Evolutionary conservation across 192 early-diverging fungal genomes (phyloP).

Genomic region (Gonapodya prolifera): DNA sequence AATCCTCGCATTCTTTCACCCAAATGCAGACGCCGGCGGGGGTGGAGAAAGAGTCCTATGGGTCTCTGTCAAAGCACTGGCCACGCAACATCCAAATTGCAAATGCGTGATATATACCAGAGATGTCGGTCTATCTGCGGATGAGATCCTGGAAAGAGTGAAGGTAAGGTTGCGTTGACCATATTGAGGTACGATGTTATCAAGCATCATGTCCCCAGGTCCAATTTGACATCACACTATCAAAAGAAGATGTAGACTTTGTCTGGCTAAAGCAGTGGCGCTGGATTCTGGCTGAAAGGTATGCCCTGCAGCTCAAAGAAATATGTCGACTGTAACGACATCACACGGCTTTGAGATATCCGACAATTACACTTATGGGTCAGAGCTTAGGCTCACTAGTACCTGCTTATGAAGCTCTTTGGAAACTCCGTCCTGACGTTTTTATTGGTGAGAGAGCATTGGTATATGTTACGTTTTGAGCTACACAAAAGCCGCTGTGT

Average conservation of each 20-base stretch:
- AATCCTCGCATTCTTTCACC: conserved; percentile 5
- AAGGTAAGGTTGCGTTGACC: conserved; percentile 22
- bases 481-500: neutral
- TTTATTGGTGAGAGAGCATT: conserved; percentile 47
- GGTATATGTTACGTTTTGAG: neutral
- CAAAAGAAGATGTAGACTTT: conserved; percentile 40
- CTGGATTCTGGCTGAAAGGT: conserved; percentile 60
- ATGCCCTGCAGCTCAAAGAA: conserved; percentile 1
- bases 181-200: neutral
- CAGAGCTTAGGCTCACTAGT: conserved; percentile 76
- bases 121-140: conserved; percentile 33
- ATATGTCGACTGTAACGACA: neutral
- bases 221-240: conserved; percentile 61
- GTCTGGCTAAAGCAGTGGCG: conserved; percentile 46
- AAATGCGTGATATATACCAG: conserved; percentile 74
- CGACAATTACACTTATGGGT: conserved; percentile 65
- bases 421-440: conserved; percentile 55
- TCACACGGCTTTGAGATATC: conserved; percentile 34
- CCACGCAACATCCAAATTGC: conserved; percentile 50
- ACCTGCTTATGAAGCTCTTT: conserved; percentile 63
- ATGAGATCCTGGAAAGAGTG: conserved; percentile 47
- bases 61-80: conserved; percentile 71
- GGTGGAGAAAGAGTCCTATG: conserved; percentile 97
- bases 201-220: conserved; percentile 11
- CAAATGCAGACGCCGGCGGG: conserved; percentile 54